Evolutionary conservation across 257 asterid species (phyloP).

Genomic region (Salvia splendens): DNA sequence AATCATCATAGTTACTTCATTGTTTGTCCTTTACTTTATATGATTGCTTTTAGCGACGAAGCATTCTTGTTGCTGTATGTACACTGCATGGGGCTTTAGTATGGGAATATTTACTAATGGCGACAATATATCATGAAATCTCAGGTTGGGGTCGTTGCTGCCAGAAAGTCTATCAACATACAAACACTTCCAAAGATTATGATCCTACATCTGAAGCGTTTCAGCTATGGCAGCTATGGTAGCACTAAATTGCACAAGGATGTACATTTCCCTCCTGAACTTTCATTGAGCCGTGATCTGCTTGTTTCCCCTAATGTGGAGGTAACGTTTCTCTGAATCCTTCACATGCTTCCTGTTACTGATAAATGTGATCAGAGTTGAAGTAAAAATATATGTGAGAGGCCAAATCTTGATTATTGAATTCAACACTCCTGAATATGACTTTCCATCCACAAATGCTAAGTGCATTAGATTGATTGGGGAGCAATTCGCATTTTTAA

Average conservation of each 20-base stretch:
- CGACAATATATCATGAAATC: conserved; percentile 24
- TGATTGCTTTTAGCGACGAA: conserved; percentile 13
- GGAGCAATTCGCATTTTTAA: too few relatives aligned
- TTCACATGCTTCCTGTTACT: not conserved
- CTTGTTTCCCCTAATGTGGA: conserved; percentile 66
- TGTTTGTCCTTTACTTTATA: not conserved
- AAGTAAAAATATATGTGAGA: not conserved
- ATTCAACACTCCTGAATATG: not conserved
- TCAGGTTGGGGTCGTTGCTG: conserved; percentile 75
- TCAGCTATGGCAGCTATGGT: conserved; percentile 67
- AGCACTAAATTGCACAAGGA: conserved; percentile 87
- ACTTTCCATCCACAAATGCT: not conserved
- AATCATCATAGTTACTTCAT: not conserved
- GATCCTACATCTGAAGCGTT: conserved; percentile 89
- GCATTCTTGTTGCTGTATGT: conserved; percentile 5
- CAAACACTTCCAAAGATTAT: conserved; percentile 78
- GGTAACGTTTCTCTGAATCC: conserved; percentile 42
- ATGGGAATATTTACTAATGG: conserved; percentile 17
- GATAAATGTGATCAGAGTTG: conserved; percentile 1
- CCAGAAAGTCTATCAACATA: conserved; percentile 69
- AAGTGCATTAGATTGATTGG: not conserved
- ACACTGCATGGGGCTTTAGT: not conserved
- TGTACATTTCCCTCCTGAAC: conserved; percentile 70
- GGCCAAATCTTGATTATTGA: conserved; percentile 19
- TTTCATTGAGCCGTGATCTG: conserved; percentile 72